Evolutionary conservation across 2,329 filamentous ascomycete genomes (phyloP).

Genomic region (Fusarium kyushuense): DNA sequence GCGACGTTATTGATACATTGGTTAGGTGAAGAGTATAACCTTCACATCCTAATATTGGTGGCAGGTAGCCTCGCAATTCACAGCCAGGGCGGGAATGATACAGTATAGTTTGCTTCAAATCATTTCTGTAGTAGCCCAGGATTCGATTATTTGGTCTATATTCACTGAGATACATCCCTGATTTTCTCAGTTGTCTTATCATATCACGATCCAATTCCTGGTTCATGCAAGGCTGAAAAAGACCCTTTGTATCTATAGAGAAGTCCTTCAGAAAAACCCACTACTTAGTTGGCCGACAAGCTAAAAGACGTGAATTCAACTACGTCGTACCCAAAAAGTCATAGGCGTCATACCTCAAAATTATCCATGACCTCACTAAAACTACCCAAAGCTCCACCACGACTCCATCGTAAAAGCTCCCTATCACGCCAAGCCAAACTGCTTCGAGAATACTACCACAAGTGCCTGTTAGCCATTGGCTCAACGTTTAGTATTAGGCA

Average conservation of each 20-base stretch:
- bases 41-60: too few relatives aligned
- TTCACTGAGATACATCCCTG: too few relatives aligned
- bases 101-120: too few relatives aligned
- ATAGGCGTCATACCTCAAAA: not conserved
- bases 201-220: too few relatives aligned
- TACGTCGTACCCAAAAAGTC: not conserved
- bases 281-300: not conserved
- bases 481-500: not conserved
- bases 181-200: too few relatives aligned
- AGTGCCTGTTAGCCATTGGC: not conserved
- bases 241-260: too few relatives aligned
- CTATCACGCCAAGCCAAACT: not conserved
- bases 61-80: too few relatives aligned
- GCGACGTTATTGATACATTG: too few relatives aligned
- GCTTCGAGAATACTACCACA: not conserved
- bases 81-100: too few relatives aligned
- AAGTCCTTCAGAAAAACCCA: not conserved
- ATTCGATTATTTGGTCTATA: too few relatives aligned
- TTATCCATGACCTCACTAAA: constrained; percentile 6
- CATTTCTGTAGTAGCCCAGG: too few relatives aligned
- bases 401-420: not conserved
- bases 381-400: not conserved
- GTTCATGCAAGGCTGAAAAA: not conserved
- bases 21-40: too few relatives aligned
- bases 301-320: not conserved